Evolutionary conservation across 2,329 filamentous ascomycete species (phyloP), one percentile per base, ranked within the genome.

Genomic region (Aspergillus sp.): DNA sequence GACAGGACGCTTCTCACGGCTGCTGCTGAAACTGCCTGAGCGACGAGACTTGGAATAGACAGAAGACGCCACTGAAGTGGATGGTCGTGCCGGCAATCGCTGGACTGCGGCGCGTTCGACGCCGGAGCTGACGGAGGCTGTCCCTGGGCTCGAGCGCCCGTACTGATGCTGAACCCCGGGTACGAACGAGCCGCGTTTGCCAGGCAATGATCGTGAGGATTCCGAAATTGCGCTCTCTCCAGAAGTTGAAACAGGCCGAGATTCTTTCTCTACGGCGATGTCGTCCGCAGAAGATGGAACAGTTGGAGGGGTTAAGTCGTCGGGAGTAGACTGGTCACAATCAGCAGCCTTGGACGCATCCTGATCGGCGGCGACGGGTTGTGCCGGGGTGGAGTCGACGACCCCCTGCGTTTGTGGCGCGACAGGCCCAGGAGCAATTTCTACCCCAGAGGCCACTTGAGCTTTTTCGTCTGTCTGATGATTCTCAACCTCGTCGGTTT

Each of bases 41-140:
- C 77, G 74, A 57, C 73, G 73, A 30, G 75, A 63, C 53, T 71
- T 74, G 17, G 66, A 53, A 17, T 65, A 61, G 39, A 59, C 65
- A 8, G 69, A 62, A 19, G 73, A 72, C 48, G 67, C 60, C 58
- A 66, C 63, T 21, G 70, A 74, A 48, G 67, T 67, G 12, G 72
- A 66, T 8, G 74, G 68, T n/a, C 74, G 72, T 36, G 67, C 63
- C 48, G 69, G 64, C 58, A 80, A 66, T 43, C 78, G 74, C 61
- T 80, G 78, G 51, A 80, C 77, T 32, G 72, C 74, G 23, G 77
- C 77, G 41, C 78, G 75, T 56, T 79, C 76, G 21, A 65, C 68
- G 15, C 60, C 67, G 12, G 72, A 63, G 47, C 61, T 67, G 43
- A 67, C 67, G 7, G 68, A 58, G n/a, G 70, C 69, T 36, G 65